Evolutionary conservation across 352 stramenopile species (phyloP), one percentile per base, ranked within the genome.

Genomic region (Phytophthora cactorum): DNA sequence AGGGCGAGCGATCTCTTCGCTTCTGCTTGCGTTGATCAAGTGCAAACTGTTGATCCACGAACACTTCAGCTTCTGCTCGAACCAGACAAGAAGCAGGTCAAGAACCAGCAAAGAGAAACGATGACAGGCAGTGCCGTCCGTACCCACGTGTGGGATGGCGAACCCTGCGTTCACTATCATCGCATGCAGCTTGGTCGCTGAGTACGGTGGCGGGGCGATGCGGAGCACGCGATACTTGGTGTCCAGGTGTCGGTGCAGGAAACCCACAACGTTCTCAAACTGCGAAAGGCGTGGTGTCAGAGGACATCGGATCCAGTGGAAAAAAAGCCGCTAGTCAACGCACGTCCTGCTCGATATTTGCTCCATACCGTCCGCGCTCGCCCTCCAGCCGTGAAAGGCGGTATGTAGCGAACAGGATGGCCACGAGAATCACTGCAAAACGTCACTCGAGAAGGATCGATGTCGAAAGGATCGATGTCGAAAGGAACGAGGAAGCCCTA

Each of bases 101-200:
- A 63, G 38, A 29, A 59, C 10, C 28, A 55, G 22, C 28, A 53
- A 25, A 60, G n/a, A 43, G 22, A 28, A 14, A 41, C 10, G 28
- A 25, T 6, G 22, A 32, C 22, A 41, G 41, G n/a, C 15, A 39
- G n/a, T 22, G 14, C 2, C 75, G 29, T 77, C 2, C 75, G 29
- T 77, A 92, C 84, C 82, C 32, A 92, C 78, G 12, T 61, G 79
- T 63, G 84, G 84, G 17, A 92, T 59, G 15, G 65, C 14, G 25
- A 77, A 77, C n/a, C 55, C 70, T 27, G 72, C 71, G 59, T 90
- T 91, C 45, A 92, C 73, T 12, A 90, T 75, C n/a, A 92, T 59
- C 14, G 76, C 82, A 11, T 70, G 76, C 45, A 74, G 53, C 28
- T 70, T 72, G 41, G 45, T 50, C 39, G 57, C 14, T 15, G 59